These are phyloP conservation scores for Zea luxurians DNA, from an alignment of 176 grass and related monocot genomes.

Conservation along the genomic window DNA sequence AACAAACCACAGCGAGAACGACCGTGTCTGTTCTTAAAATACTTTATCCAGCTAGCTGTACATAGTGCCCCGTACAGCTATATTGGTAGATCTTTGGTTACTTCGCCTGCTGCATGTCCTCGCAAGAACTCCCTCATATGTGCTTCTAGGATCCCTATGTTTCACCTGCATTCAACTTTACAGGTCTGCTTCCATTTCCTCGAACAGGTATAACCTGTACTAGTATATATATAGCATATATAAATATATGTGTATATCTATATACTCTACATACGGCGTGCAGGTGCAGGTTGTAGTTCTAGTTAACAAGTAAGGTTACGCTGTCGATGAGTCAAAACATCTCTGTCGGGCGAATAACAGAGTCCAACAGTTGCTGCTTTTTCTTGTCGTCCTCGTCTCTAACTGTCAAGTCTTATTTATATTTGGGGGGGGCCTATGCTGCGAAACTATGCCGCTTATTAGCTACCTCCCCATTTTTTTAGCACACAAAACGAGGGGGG, in stretches of 20 bases:
- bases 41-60: conserved; percentile 34
- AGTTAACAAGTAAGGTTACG: conserved; percentile 14
- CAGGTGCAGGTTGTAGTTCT: not conserved
- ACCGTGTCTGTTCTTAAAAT: not conserved
- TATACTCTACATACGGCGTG: not conserved
- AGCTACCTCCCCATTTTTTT: not conserved
- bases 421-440: conserved; percentile 29
- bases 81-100: conserved; percentile 22
- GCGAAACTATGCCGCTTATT: conserved; percentile 34
- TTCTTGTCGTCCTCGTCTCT: conserved; percentile 19
- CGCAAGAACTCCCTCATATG: not conserved
- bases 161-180: conserved; percentile 2
- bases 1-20: not conserved
- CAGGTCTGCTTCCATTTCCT: conserved; percentile 19
- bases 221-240: not conserved
- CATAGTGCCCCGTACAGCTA: conserved; percentile 17
- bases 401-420: conserved; percentile 12
- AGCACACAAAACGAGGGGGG: not conserved
- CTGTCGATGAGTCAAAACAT: conserved; percentile 41
- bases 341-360: not conserved
- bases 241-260: not conserved
- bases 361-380: conserved; percentile 21
- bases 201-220: not conserved
- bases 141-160: conserved; percentile 36
- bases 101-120: conserved; percentile 21